Base-by-base conservation (phyloP, 2,329 filamentous ascomycete genomes). In the Ramichloridium luteum region DNA sequence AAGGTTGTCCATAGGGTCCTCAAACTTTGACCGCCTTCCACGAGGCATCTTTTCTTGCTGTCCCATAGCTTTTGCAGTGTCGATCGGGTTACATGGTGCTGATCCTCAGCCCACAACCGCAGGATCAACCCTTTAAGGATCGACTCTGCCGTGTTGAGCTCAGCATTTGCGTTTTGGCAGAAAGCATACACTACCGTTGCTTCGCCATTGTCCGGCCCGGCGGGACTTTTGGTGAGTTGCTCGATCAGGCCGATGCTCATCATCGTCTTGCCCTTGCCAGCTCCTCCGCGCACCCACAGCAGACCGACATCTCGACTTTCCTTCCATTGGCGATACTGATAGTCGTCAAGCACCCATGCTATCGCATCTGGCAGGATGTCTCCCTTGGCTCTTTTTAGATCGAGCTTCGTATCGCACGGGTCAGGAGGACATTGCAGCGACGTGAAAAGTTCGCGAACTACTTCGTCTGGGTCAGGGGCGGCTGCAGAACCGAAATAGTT, bases 181-280 rank as follows among this genome's bases (percentile, higher is more conserved):
- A 23, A 23, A n/a, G n/a, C 8, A n/a, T 23, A 23, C 20, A n/a
- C n/a, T 23, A 23, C 20, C 20, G n/a, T n/a, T n/a, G 20, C 8
- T 8, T 8, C 8, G 20, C 20, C 20, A 23, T 23, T 8, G n/a
- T 23, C 20, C n/a, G 20, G n/a, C n/a, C 8, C 20, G 8, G 8
- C n/a, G 8, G 20, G n/a, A 8, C 8, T 8, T 8, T 8, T 23
- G 20, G n/a, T 23, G 8, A 23, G 20, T 23, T 23, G 20, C n/a
- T 23, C 20, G 20, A 23, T 23, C 20, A 23, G 20, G 20, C 20
- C 20, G 20, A 23, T 23, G n/a, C 20, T 23, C 20, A 23, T 23
- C 20, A 23, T 23, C 8, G 20, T 23, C 20, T 23, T 23, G 8
- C 20, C 20, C n/a, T 23, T 23, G 20, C 20, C 20, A n/a, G 20